Evolutionary conservation across 2,329 filamentous ascomycete genomes (phyloP).

Genomic region (Aspergillus phoenicis): DNA sequence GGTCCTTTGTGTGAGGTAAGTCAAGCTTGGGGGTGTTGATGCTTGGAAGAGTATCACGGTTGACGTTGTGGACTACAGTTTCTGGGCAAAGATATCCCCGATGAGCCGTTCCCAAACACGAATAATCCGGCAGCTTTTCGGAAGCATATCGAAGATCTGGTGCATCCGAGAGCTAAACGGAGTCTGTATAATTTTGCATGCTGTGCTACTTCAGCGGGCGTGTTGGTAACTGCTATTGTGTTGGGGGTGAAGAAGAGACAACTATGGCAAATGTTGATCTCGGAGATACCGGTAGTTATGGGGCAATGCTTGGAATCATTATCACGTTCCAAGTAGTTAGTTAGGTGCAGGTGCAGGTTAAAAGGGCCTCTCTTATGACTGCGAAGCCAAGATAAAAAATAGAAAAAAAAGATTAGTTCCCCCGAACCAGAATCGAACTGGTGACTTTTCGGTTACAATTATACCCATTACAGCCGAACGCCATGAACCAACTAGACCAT

Average conservation of each 20-base stretch:
- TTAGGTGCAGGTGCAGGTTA: no score
- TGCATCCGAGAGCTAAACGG: neutral
- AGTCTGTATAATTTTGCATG: neutral
- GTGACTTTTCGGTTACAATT: neutral
- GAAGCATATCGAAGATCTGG: neutral
- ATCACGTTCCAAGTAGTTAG: neutral
- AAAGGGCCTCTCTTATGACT: no score
- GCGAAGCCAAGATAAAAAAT: conserved; percentile 1
- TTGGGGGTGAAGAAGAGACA: neutral
- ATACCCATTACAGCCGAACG: conserved; percentile 12
- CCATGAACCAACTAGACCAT: conserved; percentile 10
- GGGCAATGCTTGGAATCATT: neutral
- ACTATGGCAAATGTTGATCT: neutral
- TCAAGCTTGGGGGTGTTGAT: neutral
- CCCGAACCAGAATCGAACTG: conserved; percentile 1
- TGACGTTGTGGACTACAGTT: neutral
- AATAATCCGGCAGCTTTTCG: neutral
- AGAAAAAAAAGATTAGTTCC: neutral
- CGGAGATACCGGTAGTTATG: neutral
- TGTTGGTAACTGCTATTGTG: neutral
- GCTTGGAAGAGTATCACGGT: neutral
- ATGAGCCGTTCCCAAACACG: neutral
- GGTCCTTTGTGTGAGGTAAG: conserved; percentile 26
- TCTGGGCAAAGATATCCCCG: neutral
- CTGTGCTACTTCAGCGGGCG: neutral